A percentile compares a stretch with the other conserved stretches of the same genome.
Conservation (phyloP, 73 alveolate genomes). For the Blepharisma japonicum region DNA sequence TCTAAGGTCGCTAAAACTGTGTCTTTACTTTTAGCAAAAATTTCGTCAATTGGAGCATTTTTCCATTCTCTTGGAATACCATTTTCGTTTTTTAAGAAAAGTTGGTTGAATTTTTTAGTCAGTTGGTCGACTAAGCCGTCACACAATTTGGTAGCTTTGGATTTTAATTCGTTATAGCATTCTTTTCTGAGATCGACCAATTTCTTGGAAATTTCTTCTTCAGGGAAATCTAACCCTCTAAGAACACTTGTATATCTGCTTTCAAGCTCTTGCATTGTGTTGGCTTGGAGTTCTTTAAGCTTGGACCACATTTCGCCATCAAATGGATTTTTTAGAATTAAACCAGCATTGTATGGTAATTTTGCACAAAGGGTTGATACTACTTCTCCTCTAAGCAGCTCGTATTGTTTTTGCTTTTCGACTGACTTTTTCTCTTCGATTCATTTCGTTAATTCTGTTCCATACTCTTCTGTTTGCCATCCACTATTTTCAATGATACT, state of each 20-base stretch:
- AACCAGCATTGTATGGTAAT: not conserved
- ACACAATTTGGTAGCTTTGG: not conserved
- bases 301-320: not conserved
- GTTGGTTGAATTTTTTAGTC: not conserved
- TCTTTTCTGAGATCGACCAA: not conserved
- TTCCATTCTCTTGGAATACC: conserved; percentile 18
- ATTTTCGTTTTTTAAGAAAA: conserved; percentile 9
- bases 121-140: not conserved
- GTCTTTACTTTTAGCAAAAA: not conserved
- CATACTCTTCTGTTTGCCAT: not conserved
- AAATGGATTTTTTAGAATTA: not conserved
- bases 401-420: conserved; percentile 11
- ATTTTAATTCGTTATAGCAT: not conserved
- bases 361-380: not conserved
- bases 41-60: not conserved
- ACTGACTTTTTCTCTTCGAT: not conserved
- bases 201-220: not conserved
- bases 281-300: not conserved
- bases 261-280: not conserved
- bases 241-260: not conserved
- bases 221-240: not conserved
- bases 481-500: not conserved
- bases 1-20: not conserved
- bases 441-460: not conserved
- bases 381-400: not conserved